These are phyloP conservation scores for Phytophthora hybrid DNA, from an alignment of 352 stramenopile genomes.

Conservation along the genomic window DNA sequence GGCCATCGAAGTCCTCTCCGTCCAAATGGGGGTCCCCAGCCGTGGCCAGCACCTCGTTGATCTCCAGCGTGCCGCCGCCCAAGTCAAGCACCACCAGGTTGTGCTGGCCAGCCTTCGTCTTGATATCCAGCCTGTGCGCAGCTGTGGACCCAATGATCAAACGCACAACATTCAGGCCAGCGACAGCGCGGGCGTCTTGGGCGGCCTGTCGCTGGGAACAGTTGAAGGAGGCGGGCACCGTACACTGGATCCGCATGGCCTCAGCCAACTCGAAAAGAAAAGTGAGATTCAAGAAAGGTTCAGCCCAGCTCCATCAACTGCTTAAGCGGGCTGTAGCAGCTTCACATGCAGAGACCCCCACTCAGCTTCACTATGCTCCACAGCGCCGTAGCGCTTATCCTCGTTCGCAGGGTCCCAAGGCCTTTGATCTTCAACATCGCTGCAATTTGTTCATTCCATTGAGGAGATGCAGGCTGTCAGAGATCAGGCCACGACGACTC, in stretches of 20 bases:
- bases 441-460: too few species aligned
- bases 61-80: constrained; percentile 1
- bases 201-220: neutral
- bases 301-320: too few species aligned
- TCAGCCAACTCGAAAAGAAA: too few species aligned
- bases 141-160: constrained; percentile 6
- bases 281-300: too few species aligned
- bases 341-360: too few species aligned
- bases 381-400: too few species aligned
- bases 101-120: neutral
- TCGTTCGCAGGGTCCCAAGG: too few species aligned
- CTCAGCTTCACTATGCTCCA: too few species aligned
- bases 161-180: constrained; percentile 6
- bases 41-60: constrained; percentile 13
- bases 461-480: neutral
- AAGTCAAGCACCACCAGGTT: constrained; percentile 10
- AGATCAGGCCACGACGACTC: neutral
- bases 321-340: too few species aligned
- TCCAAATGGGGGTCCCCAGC: neutral
- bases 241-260: too few species aligned
- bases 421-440: too few species aligned
- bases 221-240: constrained; percentile 6
- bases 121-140: constrained; percentile 1
- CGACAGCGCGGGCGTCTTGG: constrained; percentile 5
- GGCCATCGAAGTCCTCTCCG: constrained; percentile 10